Conservation (phyloP, 208 protist species). For the Leishmania guyanensis region DNA sequence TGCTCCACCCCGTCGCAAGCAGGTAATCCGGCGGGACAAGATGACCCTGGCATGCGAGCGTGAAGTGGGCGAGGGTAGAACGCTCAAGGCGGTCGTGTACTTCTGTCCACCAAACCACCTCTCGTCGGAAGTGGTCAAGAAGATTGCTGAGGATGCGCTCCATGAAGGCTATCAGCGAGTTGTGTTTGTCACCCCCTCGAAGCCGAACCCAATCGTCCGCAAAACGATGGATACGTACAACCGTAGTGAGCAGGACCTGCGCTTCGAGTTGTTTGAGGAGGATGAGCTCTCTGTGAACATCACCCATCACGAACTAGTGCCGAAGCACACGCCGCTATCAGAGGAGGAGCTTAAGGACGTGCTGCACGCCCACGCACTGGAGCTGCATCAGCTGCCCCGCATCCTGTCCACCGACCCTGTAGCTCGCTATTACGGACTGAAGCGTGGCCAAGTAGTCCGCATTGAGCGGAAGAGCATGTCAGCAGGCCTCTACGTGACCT, state of each 20-base stretch:
- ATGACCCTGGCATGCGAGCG: constrained; percentile 86
- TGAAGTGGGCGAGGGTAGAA: constrained; percentile 36
- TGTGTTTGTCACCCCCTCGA: constrained; percentile 62
- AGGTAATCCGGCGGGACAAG: constrained; percentile 65
- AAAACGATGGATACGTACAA: constrained; percentile 76
- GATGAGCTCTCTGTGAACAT: constrained; percentile 97
- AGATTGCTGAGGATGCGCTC: constrained; percentile 46
- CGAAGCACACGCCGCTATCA: constrained; percentile 93
- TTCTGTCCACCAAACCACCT: constrained; percentile 64
- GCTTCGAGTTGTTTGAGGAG: constrained; percentile 96
- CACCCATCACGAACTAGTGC: constrained; percentile 97
- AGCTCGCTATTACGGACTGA: constrained; percentile 95
- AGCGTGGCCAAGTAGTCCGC: constrained; percentile 93
- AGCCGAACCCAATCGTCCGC: constrained; percentile 71
- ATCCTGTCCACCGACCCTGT: constrained; percentile 96
- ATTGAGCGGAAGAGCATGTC: constrained; percentile 97
- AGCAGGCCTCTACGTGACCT: constrained; percentile 98
- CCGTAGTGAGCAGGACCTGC: constrained; percentile 53
- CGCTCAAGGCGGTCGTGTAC: constrained; percentile 70
- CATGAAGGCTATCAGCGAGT: constrained; percentile 60
- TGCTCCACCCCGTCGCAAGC: constrained; percentile 8
- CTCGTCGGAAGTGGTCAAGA: constrained; percentile 67
- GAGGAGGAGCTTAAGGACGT: constrained; percentile 87
- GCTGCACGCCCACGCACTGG: constrained; percentile 91
- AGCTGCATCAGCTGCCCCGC: constrained; percentile 95